phyloP scores from a whole-genome alignment of 495 filamentous ascomycete genomes.

The Aspergillus mulundensis region DNA sequence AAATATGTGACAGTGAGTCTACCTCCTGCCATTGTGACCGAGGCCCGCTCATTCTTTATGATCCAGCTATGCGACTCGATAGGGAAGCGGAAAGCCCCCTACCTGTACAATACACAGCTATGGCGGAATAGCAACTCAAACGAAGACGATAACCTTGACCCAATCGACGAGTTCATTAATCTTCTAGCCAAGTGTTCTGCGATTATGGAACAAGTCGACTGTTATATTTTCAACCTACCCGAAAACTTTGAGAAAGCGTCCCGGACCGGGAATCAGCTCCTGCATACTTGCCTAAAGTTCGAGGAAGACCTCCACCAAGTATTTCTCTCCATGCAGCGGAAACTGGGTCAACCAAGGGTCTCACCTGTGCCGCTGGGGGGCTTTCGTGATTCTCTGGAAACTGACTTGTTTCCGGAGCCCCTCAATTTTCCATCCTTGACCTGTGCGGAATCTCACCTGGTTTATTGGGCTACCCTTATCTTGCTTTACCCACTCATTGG shows the following conservation, averaged over 20 bases:
- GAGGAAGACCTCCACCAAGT: slow-evolving; percentile 16
- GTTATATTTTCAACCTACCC: slow-evolving; percentile 4
- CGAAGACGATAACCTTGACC: slow-evolving; percentile 2
- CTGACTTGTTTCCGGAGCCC: slow-evolving; percentile 5
- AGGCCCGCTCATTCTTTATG: not conserved
- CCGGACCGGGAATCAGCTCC: slow-evolving; percentile 10
- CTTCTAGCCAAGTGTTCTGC: slow-evolving; percentile 17
- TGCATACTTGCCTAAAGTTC: slow-evolving; percentile 12
- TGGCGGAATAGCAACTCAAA: slow-evolving; percentile 1
- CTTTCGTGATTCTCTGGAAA: slow-evolving; percentile 14
- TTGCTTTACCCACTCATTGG: slow-evolving; percentile 23
- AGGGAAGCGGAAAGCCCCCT: slow-evolving; percentile 18
- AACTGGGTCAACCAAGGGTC: slow-evolving; percentile 12
- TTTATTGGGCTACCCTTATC: slow-evolving; percentile 18
- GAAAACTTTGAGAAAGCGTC: not conserved
- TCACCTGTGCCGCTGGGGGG: slow-evolving; percentile 7
- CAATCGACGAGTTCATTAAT: slow-evolving; percentile 22
- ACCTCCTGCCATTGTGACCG: not conserved
- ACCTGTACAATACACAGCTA: slow-evolving; percentile 9
- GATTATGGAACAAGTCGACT: slow-evolving; percentile 20
- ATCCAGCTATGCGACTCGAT: slow-evolving; percentile 19
- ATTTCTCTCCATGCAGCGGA: slow-evolving; percentile 18
- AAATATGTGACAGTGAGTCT: slow-evolving; percentile 23
- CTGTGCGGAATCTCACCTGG: slow-evolving; percentile 17
- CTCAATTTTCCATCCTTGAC: slow-evolving; percentile 17